Evolutionary conservation across 192 early-diverging fungal species (phyloP), one percentile per base, ranked within the genome.

Genomic region (Umbelopsis ramanniana): DNA sequence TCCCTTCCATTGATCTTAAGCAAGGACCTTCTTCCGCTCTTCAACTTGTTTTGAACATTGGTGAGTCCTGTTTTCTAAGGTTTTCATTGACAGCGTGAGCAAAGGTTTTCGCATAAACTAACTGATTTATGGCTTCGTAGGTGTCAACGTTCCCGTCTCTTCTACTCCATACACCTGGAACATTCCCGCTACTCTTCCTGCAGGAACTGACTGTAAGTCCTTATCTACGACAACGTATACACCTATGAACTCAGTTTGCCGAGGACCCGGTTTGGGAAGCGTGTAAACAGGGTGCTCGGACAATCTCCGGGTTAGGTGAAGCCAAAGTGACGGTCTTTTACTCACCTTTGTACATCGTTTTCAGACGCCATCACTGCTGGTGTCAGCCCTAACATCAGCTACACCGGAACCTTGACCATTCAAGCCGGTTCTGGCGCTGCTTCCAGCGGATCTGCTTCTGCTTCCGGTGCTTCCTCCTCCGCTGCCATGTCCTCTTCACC

Each of bases 341-440:
- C 33, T 52, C 22, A 50, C 46, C 29, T 29, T 35, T 33, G n/a
- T 15, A 50, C 12, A n/a, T 6, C 46, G 19, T 23, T 19, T 66
- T 17, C 70, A 73, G 77, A 78, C 71, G 77, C 77, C 15, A 24
- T 78, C 17, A 43, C 24, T 26, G 40, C 74, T 29, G 77, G 77
- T 57, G 7, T 19, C 2, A 60, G 54, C 22, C 77, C 77, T 33
- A 71, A 78, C 23, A 35, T 71, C 21, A 45, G 46, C 29, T 78
- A 69, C 68, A 22, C 43, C 57, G 72, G 72, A 26, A 33, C 45
- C 40, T 71, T 78, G 38, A 67, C 77, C 29, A 71, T 78, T 50
- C 24, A 40, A 8, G 68, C 71, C 40, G 71, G 35, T 22, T 15
- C 4, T 22, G 76, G 48, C 8, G 48, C 52, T 12, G 12, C 12